These are phyloP conservation scores for Corymbia calophylla DNA, from an alignment of 441 rosid genomes.

Conservation along the genomic window DNA sequence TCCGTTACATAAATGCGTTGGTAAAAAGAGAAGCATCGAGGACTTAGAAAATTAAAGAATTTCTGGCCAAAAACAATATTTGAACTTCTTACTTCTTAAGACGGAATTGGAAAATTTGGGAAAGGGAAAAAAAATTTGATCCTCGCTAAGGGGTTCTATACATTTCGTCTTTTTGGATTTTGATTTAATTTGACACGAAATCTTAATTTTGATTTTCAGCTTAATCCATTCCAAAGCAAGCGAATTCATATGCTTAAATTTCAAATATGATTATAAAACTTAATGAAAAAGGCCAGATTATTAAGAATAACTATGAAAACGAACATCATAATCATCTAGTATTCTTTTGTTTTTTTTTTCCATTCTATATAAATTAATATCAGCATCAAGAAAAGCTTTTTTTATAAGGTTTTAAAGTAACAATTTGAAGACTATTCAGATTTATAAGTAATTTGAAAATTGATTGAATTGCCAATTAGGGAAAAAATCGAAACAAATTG, in stretches of 20 bases:
- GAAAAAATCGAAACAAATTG: neutral
- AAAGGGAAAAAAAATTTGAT: neutral
- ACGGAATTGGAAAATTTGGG: no score
- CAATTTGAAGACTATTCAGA: neutral
- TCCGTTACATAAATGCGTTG: neutral
- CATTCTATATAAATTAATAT: neutral
- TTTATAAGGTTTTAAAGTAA: neutral
- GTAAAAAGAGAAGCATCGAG: no score
- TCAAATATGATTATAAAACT: neutral
- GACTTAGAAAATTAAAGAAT: no score
- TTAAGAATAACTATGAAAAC: neutral
- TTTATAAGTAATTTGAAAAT: neutral
- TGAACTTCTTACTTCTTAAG: no score
- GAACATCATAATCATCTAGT: fast-evolving
- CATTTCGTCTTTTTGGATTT: neutral
- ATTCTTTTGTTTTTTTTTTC: neutral
- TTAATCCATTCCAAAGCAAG: neutral
- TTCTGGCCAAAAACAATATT: no score
- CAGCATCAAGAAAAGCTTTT: neutral
- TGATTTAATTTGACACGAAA: neutral
- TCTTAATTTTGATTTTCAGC: neutral
- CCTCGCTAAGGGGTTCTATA: neutral
- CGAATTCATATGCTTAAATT: neutral
- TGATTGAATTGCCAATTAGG: neutral
- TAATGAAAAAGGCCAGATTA: neutral